Conservation (phyloP, 768 basidiomycete species). For the Krasilnikovozyma curviuscula region DNA sequence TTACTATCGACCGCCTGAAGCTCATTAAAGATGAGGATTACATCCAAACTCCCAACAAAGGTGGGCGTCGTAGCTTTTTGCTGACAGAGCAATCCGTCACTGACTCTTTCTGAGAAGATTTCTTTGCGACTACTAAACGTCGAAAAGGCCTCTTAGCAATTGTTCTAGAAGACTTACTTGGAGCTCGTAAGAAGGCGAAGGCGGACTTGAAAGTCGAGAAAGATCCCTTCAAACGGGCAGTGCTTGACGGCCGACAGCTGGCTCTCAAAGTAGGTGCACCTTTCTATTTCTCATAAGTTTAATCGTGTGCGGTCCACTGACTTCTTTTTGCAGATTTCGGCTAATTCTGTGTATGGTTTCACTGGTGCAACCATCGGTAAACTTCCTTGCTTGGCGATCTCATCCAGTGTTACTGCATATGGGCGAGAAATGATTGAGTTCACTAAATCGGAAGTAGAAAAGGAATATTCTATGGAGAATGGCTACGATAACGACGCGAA, state of each 20-base stretch:
- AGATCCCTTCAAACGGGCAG: constrained; percentile 91
- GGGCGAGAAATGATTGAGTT: constrained; percentile 98
- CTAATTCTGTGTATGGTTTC: constrained; percentile 97
- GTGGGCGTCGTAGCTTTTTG: constrained; percentile 29
- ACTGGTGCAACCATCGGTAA: constrained; percentile 96
- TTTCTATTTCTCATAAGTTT: background rate
- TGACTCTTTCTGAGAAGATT: constrained; percentile 36
- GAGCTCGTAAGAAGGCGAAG: constrained; percentile 84
- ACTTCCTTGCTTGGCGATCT: constrained; percentile 84
- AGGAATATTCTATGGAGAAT: constrained; percentile 64
- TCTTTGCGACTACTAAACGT: constrained; percentile 51
- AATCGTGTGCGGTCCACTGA: background rate
- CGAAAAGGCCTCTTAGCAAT: constrained; percentile 82
- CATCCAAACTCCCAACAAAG: constrained; percentile 85
- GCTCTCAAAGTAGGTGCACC: constrained; percentile 56
- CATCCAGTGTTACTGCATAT: constrained; percentile 85
- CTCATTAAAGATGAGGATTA: constrained; percentile 77
- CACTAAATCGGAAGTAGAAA: constrained; percentile 86
- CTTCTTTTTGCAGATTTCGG: constrained; percentile 54
- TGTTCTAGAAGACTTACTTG: constrained; percentile 79
- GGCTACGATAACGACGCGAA: constrained; percentile 71
- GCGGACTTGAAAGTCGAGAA: constrained; percentile 89
- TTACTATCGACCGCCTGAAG: constrained; percentile 52
- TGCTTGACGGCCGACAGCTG: constrained; percentile 88
- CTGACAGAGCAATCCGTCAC: background rate